Base-by-base conservation (phyloP, 805 yeast species). In the Kodamaea nitidulidarum region DNA sequence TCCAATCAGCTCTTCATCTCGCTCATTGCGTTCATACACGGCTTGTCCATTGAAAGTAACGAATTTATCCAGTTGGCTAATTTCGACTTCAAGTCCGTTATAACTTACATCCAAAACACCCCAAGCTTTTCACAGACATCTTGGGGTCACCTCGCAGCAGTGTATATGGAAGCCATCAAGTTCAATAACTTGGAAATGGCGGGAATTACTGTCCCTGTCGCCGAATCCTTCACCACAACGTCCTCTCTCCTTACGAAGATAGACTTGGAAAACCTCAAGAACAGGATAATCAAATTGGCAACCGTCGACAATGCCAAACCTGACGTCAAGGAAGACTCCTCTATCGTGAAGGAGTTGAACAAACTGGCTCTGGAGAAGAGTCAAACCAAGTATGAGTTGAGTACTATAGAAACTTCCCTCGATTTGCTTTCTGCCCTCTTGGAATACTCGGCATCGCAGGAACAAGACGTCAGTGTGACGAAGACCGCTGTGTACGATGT, bases 341-440 rank as follows among this genome's bases (percentile, higher is more conserved):
- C 38, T 3, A 36, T 39, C n/a, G 35, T 39, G 4, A 36, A 38
- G 64, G 63, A 61, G 30, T 32, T 40, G 26, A 57, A 71, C 3
- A 67, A 65, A 18, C 66, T 63, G 32, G 69, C 74, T 1, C 35
- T 29, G 10, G 29, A 32, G 15, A 42, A 32, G 40, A 52, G 60
- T 6, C 54, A 53, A 10, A 77, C 84, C 2, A 72, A 74, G 46
- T 61, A 71, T 32, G 71, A 75, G 36, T 60, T 84, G 35, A 81
- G 81, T 46, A 71, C 84, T 3, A 63, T 84, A 15, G 95, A 87
- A 49, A 70, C 82, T 1, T 69, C 84, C 0, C 61, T 90, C 15
- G 98, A 91, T 56, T 58, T 91, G 22, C 66, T 87, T 16, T 78
- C 96, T 1, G 84, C 90, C 1, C 67, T 81, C 5, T 73, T 84